Evolutionary conservation across 1,284 basidiomycete genomes (phyloP), one percentile per base, ranked within the genome.

Genomic region (Entoloma clypeatum): DNA sequence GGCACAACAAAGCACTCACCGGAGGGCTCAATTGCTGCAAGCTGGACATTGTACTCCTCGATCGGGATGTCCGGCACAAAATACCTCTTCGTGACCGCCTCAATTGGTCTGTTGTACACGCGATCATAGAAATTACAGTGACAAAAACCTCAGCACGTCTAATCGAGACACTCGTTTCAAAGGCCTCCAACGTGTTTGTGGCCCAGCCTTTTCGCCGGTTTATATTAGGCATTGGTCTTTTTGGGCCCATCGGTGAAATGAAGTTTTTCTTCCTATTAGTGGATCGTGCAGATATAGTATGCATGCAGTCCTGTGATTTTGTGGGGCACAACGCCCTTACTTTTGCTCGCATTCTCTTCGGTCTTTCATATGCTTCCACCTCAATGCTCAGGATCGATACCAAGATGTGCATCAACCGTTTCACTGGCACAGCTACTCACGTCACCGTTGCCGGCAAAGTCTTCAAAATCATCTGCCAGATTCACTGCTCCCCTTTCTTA

Each of bases 121-220:
- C n/a, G n/a, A n/a, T n/a, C n/a, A n/a, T n/a, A n/a, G n/a, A n/a
- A n/a, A n/a, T n/a, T n/a, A n/a, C n/a, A n/a, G n/a, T n/a, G n/a
- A n/a, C n/a, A n/a, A n/a, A n/a, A n/a, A n/a, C n/a, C n/a, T n/a
- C n/a, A n/a, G n/a, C n/a, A n/a, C n/a, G n/a, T n/a, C n/a, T n/a
- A n/a, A n/a, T n/a, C n/a, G n/a, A n/a, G n/a, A n/a, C n/a, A n/a
- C n/a, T n/a, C n/a, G n/a, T n/a, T n/a, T n/a, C n/a, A n/a, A n/a
- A n/a, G n/a, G n/a, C n/a, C n/a, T n/a, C n/a, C n/a, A n/a, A n/a
- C n/a, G n/a, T n/a, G n/a, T 46, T 49, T 34, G 40, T 43, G 33
- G 19, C 36, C 16, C 44, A 49, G 17, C 40, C 44, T 36, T 46
- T 46, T 36, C 37, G 41, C 21, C 24, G 44, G 0, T 49, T 40